Percentiles rank a stretch among this genome's conserved stretches.
Evolutionary conservation across 1,284 basidiomycete species (phyloP).

Genomic region (Sporisorium reilianum): DNA sequence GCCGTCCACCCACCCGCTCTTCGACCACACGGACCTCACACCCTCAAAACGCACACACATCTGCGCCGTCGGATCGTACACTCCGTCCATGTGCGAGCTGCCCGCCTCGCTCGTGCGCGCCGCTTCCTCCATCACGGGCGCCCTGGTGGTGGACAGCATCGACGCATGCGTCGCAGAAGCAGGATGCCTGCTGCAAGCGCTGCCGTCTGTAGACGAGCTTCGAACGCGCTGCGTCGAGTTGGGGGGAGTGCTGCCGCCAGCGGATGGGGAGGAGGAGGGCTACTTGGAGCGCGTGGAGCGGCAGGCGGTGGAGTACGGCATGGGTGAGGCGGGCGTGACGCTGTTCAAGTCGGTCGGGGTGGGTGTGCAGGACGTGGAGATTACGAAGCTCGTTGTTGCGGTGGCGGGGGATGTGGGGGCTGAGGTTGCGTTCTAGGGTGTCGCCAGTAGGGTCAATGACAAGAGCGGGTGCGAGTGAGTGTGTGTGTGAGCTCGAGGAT

Average conservation of each 20-base stretch:
- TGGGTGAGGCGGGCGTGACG: not conserved
- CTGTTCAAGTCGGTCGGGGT: slow-evolving; percentile 47
- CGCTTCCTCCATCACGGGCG: not conserved
- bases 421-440: slow-evolving; percentile 6
- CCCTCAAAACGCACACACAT: slow-evolving; percentile 6
- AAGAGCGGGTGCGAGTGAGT: no score
- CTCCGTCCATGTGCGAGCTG: slow-evolving; percentile 33
- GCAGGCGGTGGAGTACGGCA: not conserved
- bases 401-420: slow-evolving; percentile 6
- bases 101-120: not conserved
- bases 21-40: not conserved
- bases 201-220: not conserved
- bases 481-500: not conserved
- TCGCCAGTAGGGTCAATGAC: no score
- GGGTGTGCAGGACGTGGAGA: slow-evolving; percentile 36
- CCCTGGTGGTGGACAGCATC: slow-evolving; percentile 25
- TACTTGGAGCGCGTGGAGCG: slow-evolving; percentile 1
- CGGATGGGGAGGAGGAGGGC: not conserved
- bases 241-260: not conserved
- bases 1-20: slow-evolving; percentile 15
- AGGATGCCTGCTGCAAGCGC: slow-evolving; percentile 29
- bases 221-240: not conserved
- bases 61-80: slow-evolving; percentile 33
- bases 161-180: slow-evolving; percentile 29
- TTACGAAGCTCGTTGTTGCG: slow-evolving; percentile 25